Evolutionary conservation across 805 yeast species (phyloP), one percentile per base, ranked within the genome.

Genomic region (Saturnispora hagleri): DNA sequence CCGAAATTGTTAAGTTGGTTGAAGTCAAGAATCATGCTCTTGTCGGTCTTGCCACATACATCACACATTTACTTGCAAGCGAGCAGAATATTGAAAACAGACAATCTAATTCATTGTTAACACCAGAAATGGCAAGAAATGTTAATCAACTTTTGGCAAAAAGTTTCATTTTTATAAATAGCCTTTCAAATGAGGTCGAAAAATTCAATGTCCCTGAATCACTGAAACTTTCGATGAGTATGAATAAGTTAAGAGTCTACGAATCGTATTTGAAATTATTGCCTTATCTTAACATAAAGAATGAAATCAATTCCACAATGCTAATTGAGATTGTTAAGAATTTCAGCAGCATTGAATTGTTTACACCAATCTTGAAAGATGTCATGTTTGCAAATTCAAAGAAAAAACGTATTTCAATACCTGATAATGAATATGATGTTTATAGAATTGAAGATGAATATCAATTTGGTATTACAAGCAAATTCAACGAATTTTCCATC

Each of bases 21-120:
- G 82, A 80, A 56, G 73, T 81, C 5, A 74, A 84, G 54, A 73
- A 79, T 54, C 77, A 78, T 55, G 77, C 88, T 0, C 63, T 86
- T 45, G 73, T 81, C 1, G 81, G 86, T 45, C 61, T 85, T 17
- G 58, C 77, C 26, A 72, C 79, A 7, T 84, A 80, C 60, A 63
- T 80, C 9, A 74, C 79, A 15, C 73, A 73, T 46, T 60, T 80
- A 49, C 52, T 63, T 1, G 69, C 85, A 27, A 73, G 81, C 9
- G 74, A 1, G 56, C 42, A 18, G 5, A 17, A 38, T 18, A 38
- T 2, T 38, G 42, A 38, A 4, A 9, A 38, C 13, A 12, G 9
- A 8, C 70, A 53, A 50, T 60, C 28, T 51, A 58, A n/a, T 43
- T 64, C 54, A 15, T 61, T 58, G 57, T 62, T 61, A 59, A 70